Conservation (phyloP, 768 basidiomycete genomes). For the Pholiota microspora region DNA sequence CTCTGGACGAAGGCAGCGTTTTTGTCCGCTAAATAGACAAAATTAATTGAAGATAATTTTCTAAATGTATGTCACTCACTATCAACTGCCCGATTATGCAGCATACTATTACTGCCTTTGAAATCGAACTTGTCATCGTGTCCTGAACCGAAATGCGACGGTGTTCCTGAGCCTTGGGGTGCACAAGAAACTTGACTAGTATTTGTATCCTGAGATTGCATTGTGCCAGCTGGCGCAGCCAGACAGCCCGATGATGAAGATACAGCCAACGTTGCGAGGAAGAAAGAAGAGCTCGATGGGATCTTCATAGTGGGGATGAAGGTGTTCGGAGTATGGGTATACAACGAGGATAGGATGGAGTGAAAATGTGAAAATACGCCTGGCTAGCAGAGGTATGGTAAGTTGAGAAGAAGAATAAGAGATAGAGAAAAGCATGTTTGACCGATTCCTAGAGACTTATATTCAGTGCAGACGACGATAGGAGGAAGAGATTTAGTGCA, state of each 20-base stretch:
- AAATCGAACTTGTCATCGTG: background rate
- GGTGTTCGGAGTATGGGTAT: slow-evolving; percentile 9
- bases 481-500: background rate
- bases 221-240: slow-evolving; percentile 42
- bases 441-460: slow-evolving; percentile 4
- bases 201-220: slow-evolving; percentile 19
- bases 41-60: no score
- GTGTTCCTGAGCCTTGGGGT: background rate
- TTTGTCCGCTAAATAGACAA: no score
- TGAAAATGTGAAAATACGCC: background rate
- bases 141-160: background rate
- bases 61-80: background rate
- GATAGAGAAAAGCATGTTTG: background rate
- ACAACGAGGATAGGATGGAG: no score
- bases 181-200: slow-evolving; percentile 13
- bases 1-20: no score
- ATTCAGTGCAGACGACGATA: slow-evolving; percentile 1
- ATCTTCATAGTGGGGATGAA: slow-evolving; percentile 38
- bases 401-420: slow-evolving; percentile 1
- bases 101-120: background rate
- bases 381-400: slow-evolving; percentile 6
- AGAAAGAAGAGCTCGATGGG: slow-evolving; percentile 44
- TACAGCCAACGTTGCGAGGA: slow-evolving; percentile 46
- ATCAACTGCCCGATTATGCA: background rate
- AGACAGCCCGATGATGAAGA: slow-evolving; percentile 48